A percentile compares a stretch with the other conserved stretches of the same genome.
Conservation (phyloP, 352 stramenopile species). For the Pythium oligandrum region DNA sequence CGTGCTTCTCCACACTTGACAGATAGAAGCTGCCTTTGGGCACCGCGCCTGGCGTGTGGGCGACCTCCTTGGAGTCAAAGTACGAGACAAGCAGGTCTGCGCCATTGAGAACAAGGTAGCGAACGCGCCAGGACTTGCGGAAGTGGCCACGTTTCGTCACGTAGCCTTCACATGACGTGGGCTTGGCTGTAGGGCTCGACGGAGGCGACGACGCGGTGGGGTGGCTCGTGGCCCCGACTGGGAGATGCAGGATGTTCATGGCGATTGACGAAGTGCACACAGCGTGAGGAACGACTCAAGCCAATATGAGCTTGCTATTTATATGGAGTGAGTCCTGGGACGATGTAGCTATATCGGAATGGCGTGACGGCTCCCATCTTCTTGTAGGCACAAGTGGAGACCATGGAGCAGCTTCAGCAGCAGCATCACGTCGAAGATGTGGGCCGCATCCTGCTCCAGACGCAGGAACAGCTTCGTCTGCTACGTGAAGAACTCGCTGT, state of each 20-base stretch:
- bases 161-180: conserved; percentile 81
- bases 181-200: conserved; percentile 13
- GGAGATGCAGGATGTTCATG: conserved; percentile 66
- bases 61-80: conserved; percentile 66
- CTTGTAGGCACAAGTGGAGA: too few relatives aligned
- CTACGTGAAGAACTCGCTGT: conserved; percentile 66
- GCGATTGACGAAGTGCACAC: not conserved
- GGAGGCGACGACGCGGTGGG: conserved; percentile 4
- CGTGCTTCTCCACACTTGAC: conserved; percentile 71
- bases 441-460: conserved; percentile 73
- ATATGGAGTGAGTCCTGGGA: conserved; percentile 1
- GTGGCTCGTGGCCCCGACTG: conserved; percentile 18
- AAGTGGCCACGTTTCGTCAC: conserved; percentile 84
- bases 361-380: too few relatives aligned
- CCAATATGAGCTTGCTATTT: conserved; percentile 1
- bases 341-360: too few relatives aligned
- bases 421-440: conserved; percentile 83
- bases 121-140: conserved; percentile 78
- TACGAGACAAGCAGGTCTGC: conserved; percentile 65
- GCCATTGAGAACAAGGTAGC: conserved; percentile 73
- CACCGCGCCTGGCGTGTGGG: conserved; percentile 20
- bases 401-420: conserved; percentile 75
- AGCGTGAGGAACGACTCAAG: too few relatives aligned
- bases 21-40: conserved; percentile 74
- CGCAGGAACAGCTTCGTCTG: conserved; percentile 69